A percentile compares a stretch with the other conserved stretches of the same genome.
Evolutionary conservation across 2,329 filamentous ascomycete genomes (phyloP).

Genomic region (Cladophialophora carrionii): DNA sequence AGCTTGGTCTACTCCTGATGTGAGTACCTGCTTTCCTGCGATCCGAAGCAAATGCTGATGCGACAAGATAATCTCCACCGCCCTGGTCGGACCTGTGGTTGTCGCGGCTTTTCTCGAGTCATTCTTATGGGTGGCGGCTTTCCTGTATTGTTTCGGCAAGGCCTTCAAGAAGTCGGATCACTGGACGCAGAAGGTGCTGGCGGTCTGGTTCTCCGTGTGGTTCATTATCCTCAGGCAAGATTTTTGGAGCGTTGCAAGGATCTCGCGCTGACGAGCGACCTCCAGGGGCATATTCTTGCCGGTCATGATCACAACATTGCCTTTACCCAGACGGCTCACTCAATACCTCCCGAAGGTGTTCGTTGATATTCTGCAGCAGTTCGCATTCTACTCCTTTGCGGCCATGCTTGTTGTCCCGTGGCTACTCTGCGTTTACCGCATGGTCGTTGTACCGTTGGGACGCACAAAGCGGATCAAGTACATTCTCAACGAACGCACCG

Average conservation of each 20-base stretch:
- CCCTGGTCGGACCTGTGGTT: slow-evolving; percentile 80
- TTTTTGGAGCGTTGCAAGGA: neutral
- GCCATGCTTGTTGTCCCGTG: slow-evolving; percentile 83
- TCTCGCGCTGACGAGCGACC: neutral
- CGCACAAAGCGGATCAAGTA: slow-evolving; percentile 80
- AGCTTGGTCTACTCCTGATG: slow-evolving; percentile 29
- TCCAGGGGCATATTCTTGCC: slow-evolving; percentile 80
- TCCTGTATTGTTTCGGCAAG: slow-evolving; percentile 86
- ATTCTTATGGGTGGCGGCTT: slow-evolving; percentile 93
- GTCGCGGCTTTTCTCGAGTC: slow-evolving; percentile 85
- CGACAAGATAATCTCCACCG: slow-evolving; percentile 77
- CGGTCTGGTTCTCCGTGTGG: slow-evolving; percentile 71
- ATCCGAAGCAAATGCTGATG: slow-evolving; percentile 7
- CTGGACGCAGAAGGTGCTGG: slow-evolving; percentile 77
- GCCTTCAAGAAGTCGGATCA: slow-evolving; percentile 88
- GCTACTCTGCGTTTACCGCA: slow-evolving; percentile 89
- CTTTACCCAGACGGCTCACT: slow-evolving; percentile 73
- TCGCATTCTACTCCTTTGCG: slow-evolving; percentile 92
- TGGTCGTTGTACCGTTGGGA: slow-evolving; percentile 84
- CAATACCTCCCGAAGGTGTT: slow-evolving; percentile 70
- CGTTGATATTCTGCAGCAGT: slow-evolving; percentile 81
- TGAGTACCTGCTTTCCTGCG: slow-evolving; percentile 6
- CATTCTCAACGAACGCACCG: slow-evolving; percentile 78
- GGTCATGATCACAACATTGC: slow-evolving; percentile 90
- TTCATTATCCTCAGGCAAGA: slow-evolving; percentile 76